Conservation (phyloP, 108 stramenopile species). For the Heterococcus sp. region DNA sequence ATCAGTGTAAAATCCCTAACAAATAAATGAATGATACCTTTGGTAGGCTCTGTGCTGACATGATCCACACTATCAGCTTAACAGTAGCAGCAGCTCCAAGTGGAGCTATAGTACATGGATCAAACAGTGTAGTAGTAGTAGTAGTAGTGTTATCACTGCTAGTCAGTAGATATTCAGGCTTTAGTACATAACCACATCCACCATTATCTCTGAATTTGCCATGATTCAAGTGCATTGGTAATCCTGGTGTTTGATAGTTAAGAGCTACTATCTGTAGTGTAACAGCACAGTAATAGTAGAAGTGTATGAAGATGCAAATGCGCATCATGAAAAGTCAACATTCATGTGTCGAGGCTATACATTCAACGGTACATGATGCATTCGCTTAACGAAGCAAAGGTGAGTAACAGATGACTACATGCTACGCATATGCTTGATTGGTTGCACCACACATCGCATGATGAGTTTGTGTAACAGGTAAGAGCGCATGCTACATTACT, state of each 20-base stretch:
- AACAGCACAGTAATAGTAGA: background rate
- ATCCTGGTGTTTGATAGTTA: conserved; percentile 81
- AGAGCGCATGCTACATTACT: too few species aligned
- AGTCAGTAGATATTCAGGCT: conserved; percentile 58
- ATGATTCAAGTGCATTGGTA: conserved; percentile 73
- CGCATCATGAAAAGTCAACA: background rate
- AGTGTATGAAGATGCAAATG: background rate
- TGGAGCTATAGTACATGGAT: too few species aligned
- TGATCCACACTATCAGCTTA: background rate
- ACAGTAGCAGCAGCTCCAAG: background rate
- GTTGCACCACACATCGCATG: too few species aligned
- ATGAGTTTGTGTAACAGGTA: too few species aligned
- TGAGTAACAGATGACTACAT: too few species aligned
- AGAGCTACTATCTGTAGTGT: conserved; percentile 79
- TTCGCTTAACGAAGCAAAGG: too few species aligned
- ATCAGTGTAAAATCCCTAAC: too few species aligned
- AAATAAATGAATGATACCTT: too few species aligned
- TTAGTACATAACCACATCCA: conserved; percentile 80
- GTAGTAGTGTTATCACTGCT: background rate
- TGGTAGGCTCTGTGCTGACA: background rate
- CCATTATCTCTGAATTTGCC: conserved; percentile 80
- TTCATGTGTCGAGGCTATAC: too few species aligned
- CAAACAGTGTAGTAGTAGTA: too few species aligned
- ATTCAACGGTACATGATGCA: too few species aligned
- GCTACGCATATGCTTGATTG: too few species aligned